A percentile compares a stretch with the other conserved stretches of the same genome.
These are phyloP conservation scores for Rhododendron williamsianum DNA, from an alignment of 148 eudicot species.

Conservation along the genomic window DNA sequence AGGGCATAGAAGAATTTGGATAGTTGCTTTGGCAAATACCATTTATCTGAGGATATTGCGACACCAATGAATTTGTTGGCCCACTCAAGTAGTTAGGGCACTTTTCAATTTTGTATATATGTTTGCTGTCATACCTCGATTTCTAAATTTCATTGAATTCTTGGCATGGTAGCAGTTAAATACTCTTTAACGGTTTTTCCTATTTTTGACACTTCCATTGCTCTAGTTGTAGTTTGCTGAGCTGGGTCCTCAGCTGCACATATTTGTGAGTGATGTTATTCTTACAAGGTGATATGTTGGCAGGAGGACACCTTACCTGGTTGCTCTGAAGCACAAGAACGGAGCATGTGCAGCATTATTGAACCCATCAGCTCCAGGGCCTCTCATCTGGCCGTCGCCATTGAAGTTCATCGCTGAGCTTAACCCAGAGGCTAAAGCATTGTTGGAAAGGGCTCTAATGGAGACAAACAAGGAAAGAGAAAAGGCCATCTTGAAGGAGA, in stretches of 20 bases:
- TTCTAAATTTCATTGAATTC: not conserved
- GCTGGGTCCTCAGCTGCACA: not conserved
- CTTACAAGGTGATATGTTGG: not conserved
- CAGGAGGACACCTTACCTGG: slow-evolving; percentile 30
- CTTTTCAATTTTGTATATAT: not conserved
- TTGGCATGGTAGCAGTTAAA: not conserved
- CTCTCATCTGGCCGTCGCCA: slow-evolving; percentile 31
- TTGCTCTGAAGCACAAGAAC: slow-evolving; percentile 32
- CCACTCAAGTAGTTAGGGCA: not conserved
- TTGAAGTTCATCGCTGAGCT: slow-evolving; percentile 30
- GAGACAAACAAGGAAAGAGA: slow-evolving; percentile 34
- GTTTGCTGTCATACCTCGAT: not conserved
- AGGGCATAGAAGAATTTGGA: not conserved
- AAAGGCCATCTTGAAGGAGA: slow-evolving; percentile 26
- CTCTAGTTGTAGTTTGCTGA: not conserved
- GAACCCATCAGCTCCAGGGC: slow-evolving; percentile 31
- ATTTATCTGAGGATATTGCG: not conserved
- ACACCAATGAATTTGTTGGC: not conserved
- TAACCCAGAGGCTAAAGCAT: slow-evolving; percentile 26
- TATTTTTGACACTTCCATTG: not conserved
- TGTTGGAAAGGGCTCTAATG: slow-evolving; percentile 28
- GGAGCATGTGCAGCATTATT: slow-evolving; percentile 26
- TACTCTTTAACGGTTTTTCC: not conserved
- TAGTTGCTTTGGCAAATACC: not conserved
- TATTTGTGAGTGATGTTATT: not conserved